Base-by-base conservation (phyloP, 495 filamentous ascomycete genomes). In the Geoglossum glabrum region DNA sequence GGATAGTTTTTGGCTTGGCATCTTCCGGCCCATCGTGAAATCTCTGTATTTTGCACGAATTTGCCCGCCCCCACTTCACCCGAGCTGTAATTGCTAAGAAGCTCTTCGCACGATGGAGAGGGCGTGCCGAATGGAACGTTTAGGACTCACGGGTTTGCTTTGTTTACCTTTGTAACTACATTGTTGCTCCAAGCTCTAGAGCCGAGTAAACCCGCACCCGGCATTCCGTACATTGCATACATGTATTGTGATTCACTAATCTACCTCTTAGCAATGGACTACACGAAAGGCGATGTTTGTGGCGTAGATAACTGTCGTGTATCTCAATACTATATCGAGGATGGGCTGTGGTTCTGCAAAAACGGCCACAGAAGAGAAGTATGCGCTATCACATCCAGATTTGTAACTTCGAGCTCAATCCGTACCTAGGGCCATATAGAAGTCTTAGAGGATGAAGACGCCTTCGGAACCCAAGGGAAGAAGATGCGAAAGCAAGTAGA, bases 381-480 rank as follows among this genome's bases (percentile, higher is more conserved):
- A 71, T 61, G n/a, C n/a, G 27, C 38, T 59, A 25, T 36, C 33
- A 56, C 46, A 31, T 15, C 25, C 28, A 47, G 8, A 31, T 47
- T 34, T 30, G 10, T 58, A 74, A 72, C 72, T 70, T 26, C 61
- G 55, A 23, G 68, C 7, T 40, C 58, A 62, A 46, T 40, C 28
- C 64, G 59, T 66, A 62, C 40, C 62, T 63, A 66, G 72, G 74
- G 70, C 38, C 74, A 70, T 58, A 65, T 71, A 23, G 67, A 81
- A 73, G 73, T 81, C 49, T 83, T 33, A 55, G 79, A 80, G 60
- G 86, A 90, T 63, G 80, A 84, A 55, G 89, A 90, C 61, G 80
- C 82, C 62, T 88, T 83, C 61, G 82, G 80, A 49, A 77, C 73
- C 15, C 71, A 75, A 55, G 86, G 86, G 54, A 77, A 75, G 59